Evolutionary conservation across 805 yeast species (phyloP).

Genomic region (Candida ortonii): DNA sequence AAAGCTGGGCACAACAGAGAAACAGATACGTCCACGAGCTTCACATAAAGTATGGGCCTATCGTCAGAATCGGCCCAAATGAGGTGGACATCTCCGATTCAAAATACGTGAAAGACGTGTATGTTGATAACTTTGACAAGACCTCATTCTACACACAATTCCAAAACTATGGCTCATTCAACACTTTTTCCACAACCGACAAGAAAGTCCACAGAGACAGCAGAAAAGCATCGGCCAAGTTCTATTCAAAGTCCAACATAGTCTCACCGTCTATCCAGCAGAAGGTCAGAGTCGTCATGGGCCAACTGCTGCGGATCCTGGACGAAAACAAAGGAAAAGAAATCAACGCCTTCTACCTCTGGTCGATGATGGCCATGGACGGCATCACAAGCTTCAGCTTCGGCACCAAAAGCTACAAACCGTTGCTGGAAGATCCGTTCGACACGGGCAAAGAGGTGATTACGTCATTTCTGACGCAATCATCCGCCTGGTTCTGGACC

Average conservation of each 20-base stretch:
- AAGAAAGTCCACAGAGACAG: conserved; percentile 45
- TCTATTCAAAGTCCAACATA: conserved; percentile 45
- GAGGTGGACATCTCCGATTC: conserved; percentile 59
- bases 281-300: conserved; percentile 35
- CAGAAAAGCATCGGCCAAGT: conserved; percentile 39
- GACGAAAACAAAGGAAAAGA: conserved; percentile 23
- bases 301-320: conserved; percentile 27
- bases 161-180: conserved; percentile 52
- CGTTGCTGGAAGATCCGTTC: conserved; percentile 39
- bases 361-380: conserved; percentile 72
- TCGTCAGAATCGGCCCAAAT: conserved; percentile 57
- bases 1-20: conserved; percentile 47
- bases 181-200: conserved; percentile 56
- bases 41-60: conserved; percentile 58
- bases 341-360: conserved; percentile 58
- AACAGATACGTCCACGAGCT: conserved; percentile 46
- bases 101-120: conserved; percentile 51
- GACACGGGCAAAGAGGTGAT: conserved; percentile 41
- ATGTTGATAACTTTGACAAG: conserved; percentile 55
- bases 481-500: conserved; percentile 65
- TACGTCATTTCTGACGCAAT: conserved; percentile 44
- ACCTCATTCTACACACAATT: conserved; percentile 58
- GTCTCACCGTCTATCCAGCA: conserved; percentile 32
- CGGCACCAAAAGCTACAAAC: conserved; percentile 48
- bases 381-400: conserved; percentile 59